Base-by-base conservation (phyloP, 1,284 basidiomycete species). In the Xerocomus minutiporus region DNA sequence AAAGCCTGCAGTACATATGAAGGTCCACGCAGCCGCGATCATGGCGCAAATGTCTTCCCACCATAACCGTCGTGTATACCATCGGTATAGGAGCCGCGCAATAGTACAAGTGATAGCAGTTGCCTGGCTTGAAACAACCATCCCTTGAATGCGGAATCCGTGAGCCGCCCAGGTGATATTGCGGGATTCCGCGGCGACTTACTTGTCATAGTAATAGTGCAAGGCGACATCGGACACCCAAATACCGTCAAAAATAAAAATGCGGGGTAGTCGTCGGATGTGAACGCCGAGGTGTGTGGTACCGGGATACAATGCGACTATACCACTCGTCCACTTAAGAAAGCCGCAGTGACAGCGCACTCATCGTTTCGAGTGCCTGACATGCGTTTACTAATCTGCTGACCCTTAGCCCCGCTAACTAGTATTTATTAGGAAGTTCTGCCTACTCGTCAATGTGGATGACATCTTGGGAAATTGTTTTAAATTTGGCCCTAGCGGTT, bases 31-130 rank as follows among this genome's bases (percentile, higher is more conserved):
- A 26, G 44, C 17, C 9, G 57, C 55, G 4, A 59, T 15, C 12
- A 39, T 20, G 17, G 57, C 58, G 31, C 57, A 59, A 11, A 40
- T 34, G 35, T 59, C 58, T 15, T 59, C 58, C 57, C 57, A 59
- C 49, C 57, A 52, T 31, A 57, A 48, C 17, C 45, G 52, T 20
- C 45, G 49, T 20, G 41, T 51, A 32, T 50, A 42, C 35, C 49
- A 54, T 36, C 55, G 46, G 45, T 54, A 57, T 12, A 43, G n/a
- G 5, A 58, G 36, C 26, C 57, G 39, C 26, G 45, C 36, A 26
- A 47, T 15, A 12, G 55, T 58, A 34, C 29, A 44, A n/a, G 34
- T 17, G 15, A 57, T 51, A 20, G 55, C 47, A 7, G 20, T 34
- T 20, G 23, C 44, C 29, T 46, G 44, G 12, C 17, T 34, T 5